Percentiles rank a stretch among this genome's conserved stretches.
phyloP scores from a whole-genome alignment of 1,139 yeast species.

The Schizosaccharomyces versatilis region DNA sequence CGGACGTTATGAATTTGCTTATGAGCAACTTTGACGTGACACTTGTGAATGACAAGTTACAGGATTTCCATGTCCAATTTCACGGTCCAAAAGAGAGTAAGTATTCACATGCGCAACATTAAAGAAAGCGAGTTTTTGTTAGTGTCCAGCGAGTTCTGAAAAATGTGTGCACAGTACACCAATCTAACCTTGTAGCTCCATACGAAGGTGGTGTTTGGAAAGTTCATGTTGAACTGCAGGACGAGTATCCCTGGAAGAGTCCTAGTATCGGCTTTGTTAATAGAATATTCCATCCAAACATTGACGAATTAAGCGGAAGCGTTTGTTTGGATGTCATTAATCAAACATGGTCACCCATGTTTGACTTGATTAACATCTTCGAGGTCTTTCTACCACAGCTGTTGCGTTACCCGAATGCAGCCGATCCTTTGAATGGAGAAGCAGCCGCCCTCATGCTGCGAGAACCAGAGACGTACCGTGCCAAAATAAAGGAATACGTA shows the following conservation, averaged over 20 bases:
- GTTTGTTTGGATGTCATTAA: constrained; percentile 92
- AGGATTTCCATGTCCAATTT: constrained; percentile 70
- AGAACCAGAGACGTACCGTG: constrained; percentile 45
- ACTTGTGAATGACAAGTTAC: constrained; percentile 69
- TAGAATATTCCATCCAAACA: constrained; percentile 83
- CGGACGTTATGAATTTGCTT: constrained; percentile 85
- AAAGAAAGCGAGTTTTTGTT: not conserved
- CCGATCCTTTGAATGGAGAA: constrained; percentile 81
- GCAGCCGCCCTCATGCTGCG: constrained; percentile 67
- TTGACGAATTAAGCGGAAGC: constrained; percentile 55
- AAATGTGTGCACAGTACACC: not conserved
- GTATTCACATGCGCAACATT: constrained; percentile 12
- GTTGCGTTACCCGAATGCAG: constrained; percentile 75
- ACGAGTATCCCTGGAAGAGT: constrained; percentile 83
- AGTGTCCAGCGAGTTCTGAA: no score
- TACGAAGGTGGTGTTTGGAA: constrained; percentile 85
- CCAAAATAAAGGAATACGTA: constrained; percentile 32
- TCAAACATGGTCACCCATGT: constrained; percentile 97
- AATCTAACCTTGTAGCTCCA: constrained; percentile 26
- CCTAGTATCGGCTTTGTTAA: constrained; percentile 90
- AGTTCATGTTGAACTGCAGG: constrained; percentile 81
- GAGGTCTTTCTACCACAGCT: constrained; percentile 87
- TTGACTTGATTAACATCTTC: constrained; percentile 66
- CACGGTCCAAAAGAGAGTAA: constrained; percentile 62
- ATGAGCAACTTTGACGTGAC: constrained; percentile 89